These are phyloP conservation scores for Dendrobium officinale DNA, from an alignment of 106 monocot genomes.

Conservation along the genomic window DNA sequence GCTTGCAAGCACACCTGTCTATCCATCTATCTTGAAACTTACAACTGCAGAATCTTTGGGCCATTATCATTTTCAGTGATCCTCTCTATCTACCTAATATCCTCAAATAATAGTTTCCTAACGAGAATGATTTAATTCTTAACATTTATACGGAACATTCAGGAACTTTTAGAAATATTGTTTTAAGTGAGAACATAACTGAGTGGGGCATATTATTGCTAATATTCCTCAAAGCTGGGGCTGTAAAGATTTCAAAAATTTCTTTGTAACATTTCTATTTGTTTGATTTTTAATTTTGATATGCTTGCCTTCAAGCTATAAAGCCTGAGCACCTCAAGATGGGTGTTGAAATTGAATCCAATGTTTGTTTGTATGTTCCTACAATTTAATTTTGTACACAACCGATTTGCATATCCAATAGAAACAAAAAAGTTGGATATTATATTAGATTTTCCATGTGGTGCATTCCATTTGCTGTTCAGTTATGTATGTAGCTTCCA, in stretches of 20 bases:
- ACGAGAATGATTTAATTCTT: background rate
- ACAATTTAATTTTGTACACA: background rate
- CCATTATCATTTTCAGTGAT: too few species aligned
- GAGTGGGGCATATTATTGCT: too few species aligned
- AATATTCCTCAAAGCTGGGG: background rate
- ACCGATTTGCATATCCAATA: background rate
- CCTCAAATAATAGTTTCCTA: too few species aligned
- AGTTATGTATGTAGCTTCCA: too few species aligned
- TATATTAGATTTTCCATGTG: background rate
- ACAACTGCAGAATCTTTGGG: too few species aligned
- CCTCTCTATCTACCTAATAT: too few species aligned
- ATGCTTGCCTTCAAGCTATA: background rate
- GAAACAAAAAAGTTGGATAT: background rate
- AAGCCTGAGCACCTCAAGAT: background rate
- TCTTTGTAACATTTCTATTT: background rate
- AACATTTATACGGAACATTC: background rate
- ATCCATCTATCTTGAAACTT: too few species aligned
- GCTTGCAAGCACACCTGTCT: too few species aligned
- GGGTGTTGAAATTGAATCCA: background rate
- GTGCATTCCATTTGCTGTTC: too few species aligned
- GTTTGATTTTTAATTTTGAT: background rate
- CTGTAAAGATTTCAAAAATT: background rate
- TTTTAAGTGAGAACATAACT: too few species aligned
- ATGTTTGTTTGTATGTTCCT: too few species aligned
- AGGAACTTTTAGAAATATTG: background rate